A percentile compares a stretch with the other conserved stretches of the same genome.
These are phyloP conservation scores for Arabidopsis thaliana DNA, from an alignment of 345 rosid genomes.

Conservation along the genomic window DNA sequence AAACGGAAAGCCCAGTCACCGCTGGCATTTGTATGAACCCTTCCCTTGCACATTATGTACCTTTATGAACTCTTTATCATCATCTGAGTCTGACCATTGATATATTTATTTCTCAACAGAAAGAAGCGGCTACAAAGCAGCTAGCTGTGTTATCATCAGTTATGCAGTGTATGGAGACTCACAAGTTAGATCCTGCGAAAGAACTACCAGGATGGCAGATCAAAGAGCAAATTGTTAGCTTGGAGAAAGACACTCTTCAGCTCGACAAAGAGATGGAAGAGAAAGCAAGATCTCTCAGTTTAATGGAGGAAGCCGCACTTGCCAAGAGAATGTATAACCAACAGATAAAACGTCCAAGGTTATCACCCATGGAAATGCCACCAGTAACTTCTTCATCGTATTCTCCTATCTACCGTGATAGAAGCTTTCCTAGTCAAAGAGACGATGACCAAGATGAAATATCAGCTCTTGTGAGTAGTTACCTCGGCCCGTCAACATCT, in stretches of 20 bases:
- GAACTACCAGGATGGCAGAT: slow-evolving; percentile 62
- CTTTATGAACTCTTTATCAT: slow-evolving; percentile 6
- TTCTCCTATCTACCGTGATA: slow-evolving; percentile 49
- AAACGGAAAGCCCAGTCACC: slow-evolving; percentile 51
- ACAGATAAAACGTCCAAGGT: slow-evolving; percentile 50
- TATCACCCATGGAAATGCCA: slow-evolving; percentile 48
- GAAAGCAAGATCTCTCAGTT: slow-evolving; percentile 51
- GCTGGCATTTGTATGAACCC: slow-evolving; percentile 46
- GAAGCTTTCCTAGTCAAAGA: slow-evolving; percentile 43
- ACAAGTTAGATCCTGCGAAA: slow-evolving; percentile 55
- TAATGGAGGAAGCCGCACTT: slow-evolving; percentile 48
- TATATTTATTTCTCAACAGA: slow-evolving; percentile 49
- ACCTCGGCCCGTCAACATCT: slow-evolving; percentile 51
- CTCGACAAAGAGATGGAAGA: slow-evolving; percentile 49
- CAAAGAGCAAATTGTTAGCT: slow-evolving; percentile 53
- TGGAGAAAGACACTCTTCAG: slow-evolving; percentile 60
- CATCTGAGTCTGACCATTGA: slow-evolving; percentile 22
- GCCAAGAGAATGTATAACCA: slow-evolving; percentile 38
- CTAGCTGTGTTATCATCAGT: slow-evolving; percentile 56
- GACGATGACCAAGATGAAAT: slow-evolving; percentile 47
- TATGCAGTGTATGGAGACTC: slow-evolving; percentile 59
- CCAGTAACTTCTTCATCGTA: slow-evolving; percentile 42
- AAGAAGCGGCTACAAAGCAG: slow-evolving; percentile 55
- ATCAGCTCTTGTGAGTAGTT: slow-evolving; percentile 51
- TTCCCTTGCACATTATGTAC: slow-evolving; percentile 8